Evolutionary conservation across 1,284 basidiomycete genomes (phyloP), one percentile per base, ranked within the genome.

Genomic region (Xanthoconium separans): DNA sequence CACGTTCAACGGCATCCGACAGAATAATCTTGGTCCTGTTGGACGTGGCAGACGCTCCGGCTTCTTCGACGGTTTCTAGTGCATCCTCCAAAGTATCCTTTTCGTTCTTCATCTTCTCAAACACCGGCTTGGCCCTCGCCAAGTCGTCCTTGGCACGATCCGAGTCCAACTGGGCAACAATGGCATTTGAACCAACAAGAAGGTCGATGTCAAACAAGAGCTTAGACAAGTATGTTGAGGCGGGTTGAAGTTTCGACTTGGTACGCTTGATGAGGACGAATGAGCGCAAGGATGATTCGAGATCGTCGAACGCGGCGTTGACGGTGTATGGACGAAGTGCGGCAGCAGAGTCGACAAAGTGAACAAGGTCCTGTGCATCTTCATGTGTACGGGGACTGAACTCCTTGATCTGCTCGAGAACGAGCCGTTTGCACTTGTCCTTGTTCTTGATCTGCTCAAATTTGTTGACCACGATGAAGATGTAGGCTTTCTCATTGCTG

Each of bases 381-480:
- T 93, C 89, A 71, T 89, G 95, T 0, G 97, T 99, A 53, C 85
- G 78, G 11, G 97, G 96, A 65, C 91, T 94, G 62, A 99, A 83
- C 65, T 92, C 83, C 66, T 87, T 90, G 78, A 99, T 94, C 75
- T 99, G 96, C 58, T 99, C 95, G 45, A 98, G 82, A 44, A 99
- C 92, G 22, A 89, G 75, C 46, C 91, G 82, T 65, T 86, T 84
- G 74, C 96, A 99, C 73, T 94, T 92, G 47, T 91, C 91, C 78
- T 98, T 98, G 81, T 98, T 92, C 67, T 85, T 83, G 74, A 99
- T 98, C 69, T 93, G 89, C 66, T 95, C 95, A 70, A 89, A 99
- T 73, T 98, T 95, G 83, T 99, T 99, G 69, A 99, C 96, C 46
- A 99, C 97, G 65, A 99, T 91, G 77, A 99, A 99, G 37, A 99